These are phyloP conservation scores for Aspergillus panamensis DNA, from an alignment of 495 filamentous ascomycete species.

Conservation along the genomic window DNA sequence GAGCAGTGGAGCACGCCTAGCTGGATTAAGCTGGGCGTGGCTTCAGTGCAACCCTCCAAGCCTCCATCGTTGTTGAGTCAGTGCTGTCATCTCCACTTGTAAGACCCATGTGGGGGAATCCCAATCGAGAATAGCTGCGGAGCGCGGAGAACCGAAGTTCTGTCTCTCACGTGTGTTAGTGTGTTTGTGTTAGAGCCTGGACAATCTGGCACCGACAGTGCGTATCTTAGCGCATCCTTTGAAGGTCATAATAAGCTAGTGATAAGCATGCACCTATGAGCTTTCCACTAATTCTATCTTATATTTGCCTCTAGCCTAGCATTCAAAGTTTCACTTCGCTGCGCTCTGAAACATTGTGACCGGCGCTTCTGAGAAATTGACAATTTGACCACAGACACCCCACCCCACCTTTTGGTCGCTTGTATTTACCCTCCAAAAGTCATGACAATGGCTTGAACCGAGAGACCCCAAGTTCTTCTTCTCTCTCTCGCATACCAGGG, in stretches of 20 bases:
- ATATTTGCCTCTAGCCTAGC: no score
- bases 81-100: slow-evolving; percentile 5
- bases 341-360: no score
- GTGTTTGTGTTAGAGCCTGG: neutral
- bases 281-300: no score
- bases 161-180: slow-evolving; percentile 12
- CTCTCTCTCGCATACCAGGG: slow-evolving; percentile 19
- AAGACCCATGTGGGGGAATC: slow-evolving; percentile 24
- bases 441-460: slow-evolving; percentile 18
- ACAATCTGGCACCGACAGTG: neutral
- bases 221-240: no score
- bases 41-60: neutral
- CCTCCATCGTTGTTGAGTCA: slow-evolving; percentile 1
- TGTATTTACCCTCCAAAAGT: neutral
- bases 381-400: neutral
- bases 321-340: no score
- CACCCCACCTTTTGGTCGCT: neutral
- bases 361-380: neutral
- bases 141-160: slow-evolving; percentile 17
- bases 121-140: slow-evolving; percentile 11
- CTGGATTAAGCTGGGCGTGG: neutral
- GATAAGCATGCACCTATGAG: no score
- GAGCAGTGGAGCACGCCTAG: no score
- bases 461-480: slow-evolving; percentile 19
- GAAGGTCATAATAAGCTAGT: no score